These are phyloP conservation scores for Apiospora marii DNA, from an alignment of 2,329 filamentous ascomycete species.

Conservation along the genomic window DNA sequence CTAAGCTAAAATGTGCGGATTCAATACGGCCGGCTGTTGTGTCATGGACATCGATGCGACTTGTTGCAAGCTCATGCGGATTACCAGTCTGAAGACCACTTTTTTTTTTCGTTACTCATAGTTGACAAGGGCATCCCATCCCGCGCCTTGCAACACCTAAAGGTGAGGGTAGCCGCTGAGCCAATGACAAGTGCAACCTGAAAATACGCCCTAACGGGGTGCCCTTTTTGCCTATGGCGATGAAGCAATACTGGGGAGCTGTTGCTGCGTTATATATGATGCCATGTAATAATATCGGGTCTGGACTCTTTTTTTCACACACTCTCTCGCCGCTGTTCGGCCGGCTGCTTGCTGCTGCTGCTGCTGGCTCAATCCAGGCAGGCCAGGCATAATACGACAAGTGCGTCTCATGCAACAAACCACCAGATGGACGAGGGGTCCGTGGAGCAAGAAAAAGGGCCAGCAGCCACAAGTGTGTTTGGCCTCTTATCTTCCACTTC, in stretches of 20 bases:
- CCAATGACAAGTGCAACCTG: constrained; percentile 7
- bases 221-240: not conserved
- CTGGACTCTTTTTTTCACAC: no score
- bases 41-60: constrained; percentile 15
- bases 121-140: constrained; percentile 15
- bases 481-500: constrained; percentile 19
- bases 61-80: constrained; percentile 19
- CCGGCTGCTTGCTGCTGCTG: not conserved
- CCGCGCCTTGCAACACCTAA: constrained; percentile 11
- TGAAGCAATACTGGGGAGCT: not conserved
- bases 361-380: not conserved
- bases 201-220: constrained; percentile 5
- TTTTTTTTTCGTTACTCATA: not conserved
- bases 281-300: not conserved
- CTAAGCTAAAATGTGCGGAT: not conserved
- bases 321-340: not conserved
- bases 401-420: not conserved
- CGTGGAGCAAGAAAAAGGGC: constrained; percentile 14
- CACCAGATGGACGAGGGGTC: constrained; percentile 11
- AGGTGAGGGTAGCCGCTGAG: not conserved
- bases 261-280: not conserved
- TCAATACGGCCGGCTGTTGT: constrained; percentile 1
- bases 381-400: not conserved
- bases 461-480: constrained; percentile 7
- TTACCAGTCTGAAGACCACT: constrained; percentile 5